Conservation (phyloP, 1,284 basidiomycete species). For the Ustilago crameri region DNA sequence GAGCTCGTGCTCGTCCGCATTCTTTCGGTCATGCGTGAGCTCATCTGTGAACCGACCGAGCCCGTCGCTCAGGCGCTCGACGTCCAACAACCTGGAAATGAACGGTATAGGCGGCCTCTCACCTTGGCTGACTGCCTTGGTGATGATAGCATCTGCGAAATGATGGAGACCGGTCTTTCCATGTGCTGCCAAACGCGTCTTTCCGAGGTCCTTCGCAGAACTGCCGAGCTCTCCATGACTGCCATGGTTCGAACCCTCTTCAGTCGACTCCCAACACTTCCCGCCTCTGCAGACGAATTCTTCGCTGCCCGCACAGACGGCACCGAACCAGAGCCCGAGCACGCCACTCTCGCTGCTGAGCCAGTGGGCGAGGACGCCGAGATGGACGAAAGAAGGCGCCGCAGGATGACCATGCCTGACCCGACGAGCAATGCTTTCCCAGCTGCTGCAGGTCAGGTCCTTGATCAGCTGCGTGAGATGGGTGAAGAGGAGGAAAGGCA, state of each 20-base stretch:
- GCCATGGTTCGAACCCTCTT: slow-evolving; percentile 85
- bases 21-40: slow-evolving; percentile 85
- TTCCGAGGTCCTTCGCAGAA: slow-evolving; percentile 86
- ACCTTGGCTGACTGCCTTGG: slow-evolving; percentile 68
- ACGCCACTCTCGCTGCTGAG: slow-evolving; percentile 60
- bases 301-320: slow-evolving; percentile 48
- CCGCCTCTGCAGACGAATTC: slow-evolving; percentile 58
- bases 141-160: slow-evolving; percentile 95
- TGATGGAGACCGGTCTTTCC: slow-evolving; percentile 96
- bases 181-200: slow-evolving; percentile 97
- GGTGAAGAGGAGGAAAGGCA: slow-evolving; percentile 51
- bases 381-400: slow-evolving; percentile 48
- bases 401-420: slow-evolving; percentile 68
- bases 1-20: slow-evolving; percentile 94
- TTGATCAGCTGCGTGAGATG: slow-evolving; percentile 50
- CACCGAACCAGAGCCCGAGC: slow-evolving; percentile 53
- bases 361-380: slow-evolving; percentile 51
- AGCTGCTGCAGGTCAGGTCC: slow-evolving; percentile 52
- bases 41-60: slow-evolving; percentile 74
- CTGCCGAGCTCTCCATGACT: slow-evolving; percentile 95
- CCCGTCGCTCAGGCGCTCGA: not conserved
- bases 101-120: slow-evolving; percentile 1
- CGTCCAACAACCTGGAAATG: not conserved
- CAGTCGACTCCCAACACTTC: slow-evolving; percentile 76
- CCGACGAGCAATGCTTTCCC: slow-evolving; percentile 65